These are phyloP conservation scores for Lignosus rhinocerotis DNA, from an alignment of 1,284 basidiomycete species.

Conservation along the genomic window DNA sequence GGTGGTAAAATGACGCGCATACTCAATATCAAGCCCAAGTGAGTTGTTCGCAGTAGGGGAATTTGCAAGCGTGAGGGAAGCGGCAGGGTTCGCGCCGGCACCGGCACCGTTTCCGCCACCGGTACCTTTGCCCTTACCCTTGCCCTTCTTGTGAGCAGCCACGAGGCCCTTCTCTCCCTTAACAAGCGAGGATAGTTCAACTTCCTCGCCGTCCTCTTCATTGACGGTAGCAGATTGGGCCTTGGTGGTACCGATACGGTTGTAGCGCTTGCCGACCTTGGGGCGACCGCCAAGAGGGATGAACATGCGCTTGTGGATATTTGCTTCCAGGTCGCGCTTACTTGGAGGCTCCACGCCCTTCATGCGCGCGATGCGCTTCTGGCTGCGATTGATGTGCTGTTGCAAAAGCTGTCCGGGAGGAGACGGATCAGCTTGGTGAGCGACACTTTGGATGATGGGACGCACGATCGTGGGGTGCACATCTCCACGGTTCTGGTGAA, in stretches of 20 bases:
- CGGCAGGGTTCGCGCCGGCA: slow-evolving; percentile 34
- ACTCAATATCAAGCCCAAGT: slow-evolving; percentile 77
- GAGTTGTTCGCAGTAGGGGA: slow-evolving; percentile 56
- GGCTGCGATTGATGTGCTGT: slow-evolving; percentile 69
- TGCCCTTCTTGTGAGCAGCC: slow-evolving; percentile 10
- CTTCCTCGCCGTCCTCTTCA: slow-evolving; percentile 3
- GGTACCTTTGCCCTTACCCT: slow-evolving; percentile 16
- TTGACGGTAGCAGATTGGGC: slow-evolving; percentile 13
- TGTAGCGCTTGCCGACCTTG: slow-evolving; percentile 37
- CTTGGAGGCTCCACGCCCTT: slow-evolving; percentile 55
- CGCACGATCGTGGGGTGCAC: slow-evolving; percentile 67
- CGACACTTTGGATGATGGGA: slow-evolving; percentile 17
- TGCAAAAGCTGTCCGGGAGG: slow-evolving; percentile 54
- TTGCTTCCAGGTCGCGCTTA: slow-evolving; percentile 47
- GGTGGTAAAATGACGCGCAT: slow-evolving; percentile 1
- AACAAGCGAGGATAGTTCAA: slow-evolving; percentile 5
- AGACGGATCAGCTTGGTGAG: not conserved
- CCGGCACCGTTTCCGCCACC: slow-evolving; percentile 10
- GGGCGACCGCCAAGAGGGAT: slow-evolving; percentile 26
- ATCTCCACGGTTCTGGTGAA: slow-evolving; percentile 41
- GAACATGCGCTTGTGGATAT: slow-evolving; percentile 56
- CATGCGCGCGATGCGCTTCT: slow-evolving; percentile 70
- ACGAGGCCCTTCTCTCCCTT: slow-evolving; percentile 15
- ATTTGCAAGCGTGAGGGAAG: slow-evolving; percentile 50
- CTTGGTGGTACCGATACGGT: slow-evolving; percentile 30